Evolutionary conservation across 805 yeast species (phyloP).

Genomic region (Priceomyces haplophilus): DNA sequence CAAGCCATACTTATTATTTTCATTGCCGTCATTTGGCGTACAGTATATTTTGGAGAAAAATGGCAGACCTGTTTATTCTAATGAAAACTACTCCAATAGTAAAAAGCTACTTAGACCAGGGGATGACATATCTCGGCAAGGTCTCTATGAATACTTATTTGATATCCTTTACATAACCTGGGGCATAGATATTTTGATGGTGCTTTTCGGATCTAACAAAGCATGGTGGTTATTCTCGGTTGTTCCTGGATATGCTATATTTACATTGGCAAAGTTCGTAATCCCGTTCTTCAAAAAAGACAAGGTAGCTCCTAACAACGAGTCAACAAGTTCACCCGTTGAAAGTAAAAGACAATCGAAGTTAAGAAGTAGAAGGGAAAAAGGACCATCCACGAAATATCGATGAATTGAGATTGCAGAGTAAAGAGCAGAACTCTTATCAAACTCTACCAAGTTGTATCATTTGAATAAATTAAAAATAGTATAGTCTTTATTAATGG

Average conservation of each 20-base stretch:
- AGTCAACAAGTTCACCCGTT: conserved; percentile 4
- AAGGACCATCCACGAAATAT: conserved; percentile 20
- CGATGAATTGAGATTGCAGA: conserved; percentile 10
- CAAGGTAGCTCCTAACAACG: conserved; percentile 3
- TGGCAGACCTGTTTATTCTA: conserved; percentile 57
- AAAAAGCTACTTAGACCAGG: conserved; percentile 50
- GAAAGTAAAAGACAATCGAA: conserved; percentile 29
- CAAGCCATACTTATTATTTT: conserved; percentile 35
- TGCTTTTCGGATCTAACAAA: conserved; percentile 52
- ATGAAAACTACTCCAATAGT: conserved; percentile 28
- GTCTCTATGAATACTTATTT: conserved; percentile 70
- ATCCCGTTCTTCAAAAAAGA: conserved; percentile 14
- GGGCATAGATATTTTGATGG: conserved; percentile 52
- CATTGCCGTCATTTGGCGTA: conserved; percentile 39
- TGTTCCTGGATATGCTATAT: conserved; percentile 52
- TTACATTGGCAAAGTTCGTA: conserved; percentile 43
- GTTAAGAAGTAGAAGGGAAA: conserved; percentile 26
- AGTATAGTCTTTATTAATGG: not conserved
- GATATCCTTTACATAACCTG: conserved; percentile 68
- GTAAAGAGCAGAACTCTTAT: no score
- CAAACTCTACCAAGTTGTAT: not conserved
- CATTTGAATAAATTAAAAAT: not conserved
- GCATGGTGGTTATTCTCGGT: conserved; percentile 56
- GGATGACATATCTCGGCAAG: conserved; percentile 56
- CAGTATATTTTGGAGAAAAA: conserved; percentile 54